Base-by-base conservation (phyloP, 148 eudicot species). In the Euryodendron excelsum region DNA sequence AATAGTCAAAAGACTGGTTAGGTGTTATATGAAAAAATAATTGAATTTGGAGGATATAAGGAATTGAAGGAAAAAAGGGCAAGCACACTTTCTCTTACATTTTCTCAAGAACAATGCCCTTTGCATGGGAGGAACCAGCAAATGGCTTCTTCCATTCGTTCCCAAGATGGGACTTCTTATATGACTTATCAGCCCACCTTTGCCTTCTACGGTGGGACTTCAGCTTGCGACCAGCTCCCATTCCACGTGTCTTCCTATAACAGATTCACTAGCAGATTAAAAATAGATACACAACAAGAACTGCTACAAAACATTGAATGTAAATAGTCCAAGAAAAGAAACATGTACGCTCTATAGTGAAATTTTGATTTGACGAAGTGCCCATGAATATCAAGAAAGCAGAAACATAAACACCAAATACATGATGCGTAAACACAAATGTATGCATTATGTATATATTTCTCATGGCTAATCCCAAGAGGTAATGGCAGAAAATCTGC, bases 121-220 rank as follows among this genome's bases (percentile, higher is more conserved):
- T 82, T 23, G 85, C 85, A 30, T 82, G 85, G 77, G 85, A 82
- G n/a, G 85, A 82, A 14, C 85, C 85, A 27, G 85, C 82, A 69
- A 82, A 82, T 71, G 85, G 85, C 82, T 82, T 82, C 69, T 82
- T 82, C 85, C 85, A 82, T 70, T 83, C 82, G 12, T 83, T 83
- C 13, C 86, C 83, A 61, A 80, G 83, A 72, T 79, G 80, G 59
- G 86, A 83, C 67, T 79, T 79, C 23, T 80, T 83, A 45, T 83
- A 79, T 14, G 83, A 53, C 76, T 83, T 83, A n/a, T 79, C 83
- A 72, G 83, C 80, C 83, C 82, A 83, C 67, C 83, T 83, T 47
- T 79, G 80, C 62, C 80, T 83, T 79, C 82, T 80, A 58, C 83
- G 82, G 79, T 83, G 86, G 66, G 80, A 69, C 83, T 69, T 79